phyloP scores from a whole-genome alignment of 768 basidiomycete species.

The Amylocystis lapponica region DNA sequence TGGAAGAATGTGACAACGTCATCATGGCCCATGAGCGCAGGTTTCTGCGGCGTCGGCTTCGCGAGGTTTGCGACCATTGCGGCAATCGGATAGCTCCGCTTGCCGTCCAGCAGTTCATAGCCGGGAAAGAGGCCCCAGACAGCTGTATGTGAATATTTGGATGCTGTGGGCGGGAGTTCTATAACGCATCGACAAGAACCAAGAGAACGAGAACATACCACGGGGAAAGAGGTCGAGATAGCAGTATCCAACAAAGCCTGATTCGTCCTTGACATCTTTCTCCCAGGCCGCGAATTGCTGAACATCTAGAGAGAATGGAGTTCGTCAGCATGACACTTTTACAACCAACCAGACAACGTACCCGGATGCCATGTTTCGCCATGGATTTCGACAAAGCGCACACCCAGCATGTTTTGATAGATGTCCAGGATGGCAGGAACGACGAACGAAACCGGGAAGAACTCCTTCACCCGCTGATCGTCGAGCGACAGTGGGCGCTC shows the following conservation, averaged over 20 bases:
- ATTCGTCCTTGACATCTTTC: slow-evolving; percentile 60
- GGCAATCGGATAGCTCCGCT: slow-evolving; percentile 64
- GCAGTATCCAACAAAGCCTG: slow-evolving; percentile 78
- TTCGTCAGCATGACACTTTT: too few relatives aligned
- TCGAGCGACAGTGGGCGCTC: slow-evolving; percentile 67
- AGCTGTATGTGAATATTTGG: slow-evolving; percentile 83
- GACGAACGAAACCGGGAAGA: slow-evolving; percentile 82
- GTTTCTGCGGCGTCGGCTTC: slow-evolving; percentile 74
- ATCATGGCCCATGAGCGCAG: slow-evolving; percentile 81
- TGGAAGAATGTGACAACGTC: slow-evolving; percentile 92
- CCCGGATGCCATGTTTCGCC: slow-evolving; percentile 79
- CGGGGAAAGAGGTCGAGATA: slow-evolving; percentile 87
- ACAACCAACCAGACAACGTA: too few relatives aligned
- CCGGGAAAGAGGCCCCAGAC: slow-evolving; percentile 77
- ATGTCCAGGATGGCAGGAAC: slow-evolving; percentile 79
- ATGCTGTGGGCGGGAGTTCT: slow-evolving; percentile 33
- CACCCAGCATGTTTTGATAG: slow-evolving; percentile 77
- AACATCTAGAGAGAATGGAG: slow-evolving; percentile 58
- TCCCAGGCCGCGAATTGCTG: slow-evolving; percentile 86
- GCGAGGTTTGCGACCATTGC: slow-evolving; percentile 92
- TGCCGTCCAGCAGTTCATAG: slow-evolving; percentile 48
- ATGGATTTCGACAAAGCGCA: slow-evolving; percentile 53
- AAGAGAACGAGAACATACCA: slow-evolving; percentile 48
- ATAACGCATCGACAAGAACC: not conserved
- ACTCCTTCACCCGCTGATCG: slow-evolving; percentile 77